Base-by-base conservation (phyloP, 2,329 filamentous ascomycete species). In the Endoconidiophora polonica region DNA sequence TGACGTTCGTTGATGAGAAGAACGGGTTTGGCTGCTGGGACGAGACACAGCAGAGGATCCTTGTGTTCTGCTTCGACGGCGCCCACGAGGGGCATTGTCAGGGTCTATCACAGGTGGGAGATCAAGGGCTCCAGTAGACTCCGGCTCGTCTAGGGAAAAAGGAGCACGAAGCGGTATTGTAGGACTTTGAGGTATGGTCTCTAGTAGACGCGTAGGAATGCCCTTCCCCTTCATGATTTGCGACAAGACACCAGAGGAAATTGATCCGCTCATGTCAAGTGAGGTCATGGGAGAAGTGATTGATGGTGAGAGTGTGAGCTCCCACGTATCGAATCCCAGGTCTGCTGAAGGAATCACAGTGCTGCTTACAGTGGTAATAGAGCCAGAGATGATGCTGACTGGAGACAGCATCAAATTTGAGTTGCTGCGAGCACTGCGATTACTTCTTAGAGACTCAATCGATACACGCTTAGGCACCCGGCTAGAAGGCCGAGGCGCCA, bases 181-280 rank as follows among this genome's bases (percentile, higher is more conserved):
- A 37, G 52, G 52, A 12, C 47, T 50, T 24, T 53, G 52, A 4
- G 52, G 52, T 33, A 53, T 53, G 4, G 52, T 53, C 43, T 53
- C 52, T n/a, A 53, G 33, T 22, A 53, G 52, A 26, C 52, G 52
- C 14, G 52, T 50, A 6, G 48, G 29, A n/a, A 53, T 49, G 12
- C 37, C 23, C 36, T 49, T 53, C 33, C 42, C 46, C 47, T 53
- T 53, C 26, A 50, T 36, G 47, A 47, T 23, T 42, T 33, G 40
- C 41, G 22, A 33, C 45, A 48, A 16, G 46, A 42, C n/a, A 23
- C 44, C 14, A 7, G 40, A 5, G 16, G 39, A 47, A 9, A 36
- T 47, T 7, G 48, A 22, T 36, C 41, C 37, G 14, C 6, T 24
- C 20, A 44, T n/a, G n/a, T 53, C 52, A 26, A 44, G 38, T 16